phyloP scores from a whole-genome alignment of 2,329 filamentous ascomycete species.

The Chaetomiaceae sp. region DNA sequence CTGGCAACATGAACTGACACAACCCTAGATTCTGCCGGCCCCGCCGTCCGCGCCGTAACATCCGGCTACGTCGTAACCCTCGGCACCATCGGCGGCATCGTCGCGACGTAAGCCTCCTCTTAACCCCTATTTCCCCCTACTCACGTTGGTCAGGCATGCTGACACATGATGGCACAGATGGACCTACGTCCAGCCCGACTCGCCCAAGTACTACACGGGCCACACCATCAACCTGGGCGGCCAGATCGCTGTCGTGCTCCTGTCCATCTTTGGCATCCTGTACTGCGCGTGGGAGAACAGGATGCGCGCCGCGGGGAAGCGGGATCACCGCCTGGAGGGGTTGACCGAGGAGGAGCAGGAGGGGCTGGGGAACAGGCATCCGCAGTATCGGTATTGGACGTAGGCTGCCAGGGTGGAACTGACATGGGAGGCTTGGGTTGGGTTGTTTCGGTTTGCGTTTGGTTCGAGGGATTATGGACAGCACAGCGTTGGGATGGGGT shows the following conservation, averaged over 20 bases:
- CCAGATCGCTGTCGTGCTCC: slow-evolving; percentile 41
- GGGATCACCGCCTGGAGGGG: slow-evolving; percentile 47
- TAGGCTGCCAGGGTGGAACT: neutral
- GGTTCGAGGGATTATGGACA: too few species aligned
- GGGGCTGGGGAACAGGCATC: slow-evolving; percentile 50
- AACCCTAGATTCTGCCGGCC: slow-evolving; percentile 46
- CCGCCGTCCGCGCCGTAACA: slow-evolving; percentile 52
- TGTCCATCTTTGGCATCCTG: slow-evolving; percentile 45
- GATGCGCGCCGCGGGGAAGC: slow-evolving; percentile 42
- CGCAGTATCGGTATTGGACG: slow-evolving; percentile 51
- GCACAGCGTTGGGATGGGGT: too few species aligned
- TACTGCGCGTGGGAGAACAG: slow-evolving; percentile 54
- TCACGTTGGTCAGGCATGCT: too few species aligned
- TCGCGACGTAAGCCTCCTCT: slow-evolving; percentile 45
- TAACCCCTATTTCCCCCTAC: slow-evolving; percentile 8
- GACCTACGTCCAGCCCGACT: slow-evolving; percentile 48
- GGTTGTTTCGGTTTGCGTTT: neutral
- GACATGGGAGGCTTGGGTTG: neutral
- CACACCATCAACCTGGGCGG: slow-evolving; percentile 55
- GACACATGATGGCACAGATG: slow-evolving; percentile 36
- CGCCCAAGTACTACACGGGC: slow-evolving; percentile 44
- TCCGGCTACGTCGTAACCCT: slow-evolving; percentile 52
- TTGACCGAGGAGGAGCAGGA: slow-evolving; percentile 42
- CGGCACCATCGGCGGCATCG: slow-evolving; percentile 53
- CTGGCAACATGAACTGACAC: neutral